phyloP scores from a whole-genome alignment of 2,329 filamentous ascomycete species.

The Nothomitra cinnamomea region DNA sequence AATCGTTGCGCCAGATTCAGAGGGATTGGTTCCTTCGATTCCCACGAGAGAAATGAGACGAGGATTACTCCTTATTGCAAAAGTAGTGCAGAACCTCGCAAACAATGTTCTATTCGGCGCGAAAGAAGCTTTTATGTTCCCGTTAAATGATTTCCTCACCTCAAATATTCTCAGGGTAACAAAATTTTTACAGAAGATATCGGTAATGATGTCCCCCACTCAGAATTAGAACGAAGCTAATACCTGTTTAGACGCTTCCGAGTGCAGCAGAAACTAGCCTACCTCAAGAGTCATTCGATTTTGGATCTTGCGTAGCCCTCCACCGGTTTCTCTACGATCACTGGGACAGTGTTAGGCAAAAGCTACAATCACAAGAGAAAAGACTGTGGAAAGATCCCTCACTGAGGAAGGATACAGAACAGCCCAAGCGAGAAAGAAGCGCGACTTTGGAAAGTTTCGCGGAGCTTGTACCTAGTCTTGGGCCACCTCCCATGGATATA shows the following conservation, averaged over 20 bases:
- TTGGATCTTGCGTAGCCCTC: constrained; percentile 52
- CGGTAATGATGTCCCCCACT: constrained; percentile 25
- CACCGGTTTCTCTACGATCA: constrained; percentile 56
- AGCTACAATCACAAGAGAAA: constrained; percentile 39
- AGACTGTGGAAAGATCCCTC: constrained; percentile 5
- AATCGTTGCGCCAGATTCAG: constrained; percentile 51
- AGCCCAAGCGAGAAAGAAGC: constrained; percentile 2
- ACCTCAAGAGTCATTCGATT: constrained; percentile 36
- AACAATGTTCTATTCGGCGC: constrained; percentile 57
- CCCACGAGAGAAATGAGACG: constrained; percentile 54
- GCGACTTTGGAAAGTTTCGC: constrained; percentile 14
- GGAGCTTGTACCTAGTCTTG: constrained; percentile 44
- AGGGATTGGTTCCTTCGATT: constrained; percentile 41
- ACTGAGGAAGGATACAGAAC: neutral
- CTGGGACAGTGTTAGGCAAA: constrained; percentile 52
- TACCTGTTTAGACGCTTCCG: constrained; percentile 7
- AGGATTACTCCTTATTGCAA: constrained; percentile 50
- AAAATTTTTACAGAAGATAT: constrained; percentile 49
- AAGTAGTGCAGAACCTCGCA: constrained; percentile 53
- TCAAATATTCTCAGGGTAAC: constrained; percentile 53
- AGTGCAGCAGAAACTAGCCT: constrained; percentile 2
- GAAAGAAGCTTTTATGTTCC: constrained; percentile 58
- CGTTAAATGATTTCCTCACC: constrained; percentile 50
- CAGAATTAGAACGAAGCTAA: constrained; percentile 23
- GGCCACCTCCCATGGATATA: constrained; percentile 48